A percentile compares a stretch with the other conserved stretches of the same genome.
Conservation (phyloP, 371 early-diverging fungal species). For the Mortierella sp. region DNA sequence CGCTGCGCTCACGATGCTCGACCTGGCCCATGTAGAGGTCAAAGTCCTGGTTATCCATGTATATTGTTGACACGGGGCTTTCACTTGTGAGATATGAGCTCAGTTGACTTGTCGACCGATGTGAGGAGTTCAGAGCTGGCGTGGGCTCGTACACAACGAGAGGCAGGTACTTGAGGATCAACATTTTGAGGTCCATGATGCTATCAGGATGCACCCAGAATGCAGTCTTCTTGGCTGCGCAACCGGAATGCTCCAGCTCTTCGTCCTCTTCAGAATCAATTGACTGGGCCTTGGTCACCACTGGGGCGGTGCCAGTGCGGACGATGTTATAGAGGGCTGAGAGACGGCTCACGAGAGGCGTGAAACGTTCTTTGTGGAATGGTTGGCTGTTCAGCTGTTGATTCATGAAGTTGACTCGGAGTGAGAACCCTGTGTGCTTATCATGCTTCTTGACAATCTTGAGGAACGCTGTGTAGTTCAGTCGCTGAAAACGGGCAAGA, state of each 20-base stretch:
- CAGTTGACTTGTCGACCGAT: slow-evolving; percentile 75
- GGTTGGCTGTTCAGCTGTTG: slow-evolving; percentile 84
- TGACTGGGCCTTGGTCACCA: slow-evolving; percentile 53
- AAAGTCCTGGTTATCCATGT: slow-evolving; percentile 91
- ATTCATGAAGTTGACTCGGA: slow-evolving; percentile 89
- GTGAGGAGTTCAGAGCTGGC: slow-evolving; percentile 73
- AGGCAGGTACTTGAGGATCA: slow-evolving; percentile 93
- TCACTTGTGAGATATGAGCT: slow-evolving; percentile 40
- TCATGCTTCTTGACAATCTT: slow-evolving; percentile 97
- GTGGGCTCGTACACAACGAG: slow-evolving; percentile 88
- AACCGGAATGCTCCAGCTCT: slow-evolving; percentile 81
- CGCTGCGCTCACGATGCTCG: slow-evolving; percentile 90
- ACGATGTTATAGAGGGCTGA: slow-evolving; percentile 92
- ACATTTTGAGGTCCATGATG: slow-evolving; percentile 91
- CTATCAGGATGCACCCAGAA: slow-evolving; percentile 97
- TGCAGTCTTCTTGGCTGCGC: slow-evolving; percentile 73
- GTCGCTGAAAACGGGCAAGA: slow-evolving; percentile 87
- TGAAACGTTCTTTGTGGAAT: slow-evolving; percentile 92
- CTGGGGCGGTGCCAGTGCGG: slow-evolving; percentile 79
- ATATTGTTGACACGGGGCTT: slow-evolving; percentile 89
- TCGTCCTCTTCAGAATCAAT: slow-evolving; percentile 55
- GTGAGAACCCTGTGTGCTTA: slow-evolving; percentile 84
- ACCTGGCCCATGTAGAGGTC: slow-evolving; percentile 91
- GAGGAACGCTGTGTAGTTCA: slow-evolving; percentile 94
- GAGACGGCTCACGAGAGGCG: slow-evolving; percentile 87